Conservation (phyloP, 2,329 filamentous ascomycete genomes). For the Spiromastix sp. region DNA sequence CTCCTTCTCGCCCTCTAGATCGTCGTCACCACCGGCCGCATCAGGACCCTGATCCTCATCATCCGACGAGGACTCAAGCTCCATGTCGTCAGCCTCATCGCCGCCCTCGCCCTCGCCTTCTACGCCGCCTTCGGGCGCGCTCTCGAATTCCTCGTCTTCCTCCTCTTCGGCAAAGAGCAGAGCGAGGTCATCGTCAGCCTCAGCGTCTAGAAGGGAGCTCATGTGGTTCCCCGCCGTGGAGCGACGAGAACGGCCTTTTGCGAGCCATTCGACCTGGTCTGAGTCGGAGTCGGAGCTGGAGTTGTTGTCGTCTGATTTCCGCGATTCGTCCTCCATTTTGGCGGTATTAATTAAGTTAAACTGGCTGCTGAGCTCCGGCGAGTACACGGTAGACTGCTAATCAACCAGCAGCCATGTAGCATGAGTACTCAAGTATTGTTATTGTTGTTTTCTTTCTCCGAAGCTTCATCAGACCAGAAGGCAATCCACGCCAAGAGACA, state of each 20-base stretch:
- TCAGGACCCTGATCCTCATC: conserved; percentile 61
- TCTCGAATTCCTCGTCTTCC: conserved; percentile 41
- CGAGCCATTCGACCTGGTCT: conserved; percentile 43
- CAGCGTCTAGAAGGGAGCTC: conserved; percentile 64
- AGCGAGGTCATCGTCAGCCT: conserved; percentile 59
- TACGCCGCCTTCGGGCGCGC: conserved; percentile 47
- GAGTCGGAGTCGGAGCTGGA: background rate
- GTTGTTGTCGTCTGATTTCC: background rate
- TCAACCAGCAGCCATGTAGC: too few relatives aligned
- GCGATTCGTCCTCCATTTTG: too few relatives aligned
- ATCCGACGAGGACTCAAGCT: conserved; percentile 76
- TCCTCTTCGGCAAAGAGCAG: conserved; percentile 68
- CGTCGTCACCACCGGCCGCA: conserved; percentile 45
- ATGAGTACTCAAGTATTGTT: too few relatives aligned
- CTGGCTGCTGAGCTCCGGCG: too few relatives aligned
- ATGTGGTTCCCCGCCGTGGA: conserved; percentile 78
- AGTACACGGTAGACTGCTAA: too few relatives aligned
- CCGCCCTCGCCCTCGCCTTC: conserved; percentile 37
- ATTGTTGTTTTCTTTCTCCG: too few relatives aligned
- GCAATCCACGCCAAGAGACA: too few relatives aligned
- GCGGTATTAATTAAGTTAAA: too few relatives aligned
- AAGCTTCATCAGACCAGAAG: too few relatives aligned
- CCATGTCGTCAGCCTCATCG: conserved; percentile 60
- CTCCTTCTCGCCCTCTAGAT: conserved; percentile 79
- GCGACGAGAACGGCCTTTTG: conserved; percentile 62